These are phyloP conservation scores for Ogataea paradorogensis DNA, from an alignment of 805 yeast genomes.

Conservation along the genomic window DNA sequence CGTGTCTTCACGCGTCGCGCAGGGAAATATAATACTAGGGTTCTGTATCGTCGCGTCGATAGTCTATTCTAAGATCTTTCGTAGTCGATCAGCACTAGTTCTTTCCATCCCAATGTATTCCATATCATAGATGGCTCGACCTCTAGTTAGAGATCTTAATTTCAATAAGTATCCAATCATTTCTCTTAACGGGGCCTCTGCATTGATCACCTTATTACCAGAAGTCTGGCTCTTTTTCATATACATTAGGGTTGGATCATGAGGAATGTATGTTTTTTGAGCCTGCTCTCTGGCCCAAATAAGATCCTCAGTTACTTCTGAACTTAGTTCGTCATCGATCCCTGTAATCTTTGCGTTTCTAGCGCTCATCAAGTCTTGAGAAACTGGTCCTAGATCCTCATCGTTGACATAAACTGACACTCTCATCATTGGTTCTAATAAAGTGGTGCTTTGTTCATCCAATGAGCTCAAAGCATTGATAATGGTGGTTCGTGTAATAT, in stretches of 20 bases:
- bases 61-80: constrained; percentile 30
- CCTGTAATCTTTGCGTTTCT: constrained; percentile 73
- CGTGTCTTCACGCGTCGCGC: constrained; percentile 10
- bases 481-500: constrained; percentile 45
- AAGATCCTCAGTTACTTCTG: constrained; percentile 31
- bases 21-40: constrained; percentile 1
- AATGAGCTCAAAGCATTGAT: constrained; percentile 35
- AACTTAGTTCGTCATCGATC: constrained; percentile 58
- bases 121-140: constrained; percentile 84
- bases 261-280: constrained; percentile 65
- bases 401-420: constrained; percentile 65
- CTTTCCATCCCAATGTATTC: constrained; percentile 69
- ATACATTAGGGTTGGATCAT: constrained; percentile 60
- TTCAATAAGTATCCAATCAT: constrained; percentile 86
- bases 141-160: constrained; percentile 82
- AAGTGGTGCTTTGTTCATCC: constrained; percentile 38
- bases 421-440: constrained; percentile 87
- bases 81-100: constrained; percentile 52
- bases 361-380: constrained; percentile 77
- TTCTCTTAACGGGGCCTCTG: constrained; percentile 79
- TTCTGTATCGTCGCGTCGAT: constrained; percentile 10
- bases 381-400: constrained; percentile 74
- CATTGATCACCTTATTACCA: constrained; percentile 58
- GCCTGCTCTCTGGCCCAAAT: constrained; percentile 55
- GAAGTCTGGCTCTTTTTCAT: constrained; percentile 23